These are phyloP conservation scores for Hansenula lynferdii DNA, from an alignment of 1,139 yeast genomes.

Conservation along the genomic window DNA sequence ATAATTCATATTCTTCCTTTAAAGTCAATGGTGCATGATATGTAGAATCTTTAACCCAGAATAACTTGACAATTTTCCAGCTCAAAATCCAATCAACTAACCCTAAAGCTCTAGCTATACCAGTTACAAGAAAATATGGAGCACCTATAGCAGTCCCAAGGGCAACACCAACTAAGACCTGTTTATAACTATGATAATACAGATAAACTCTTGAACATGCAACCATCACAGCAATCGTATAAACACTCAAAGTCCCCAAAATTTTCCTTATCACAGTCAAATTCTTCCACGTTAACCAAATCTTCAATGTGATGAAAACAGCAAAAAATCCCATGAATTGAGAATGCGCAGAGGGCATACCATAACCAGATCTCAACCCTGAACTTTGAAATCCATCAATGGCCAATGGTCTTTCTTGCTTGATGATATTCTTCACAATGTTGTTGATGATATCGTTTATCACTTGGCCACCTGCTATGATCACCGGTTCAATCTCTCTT, in stretches of 20 bases:
- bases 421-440: conserved; percentile 55
- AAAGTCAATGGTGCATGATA: conserved; percentile 34
- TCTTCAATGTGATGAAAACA: conserved; percentile 53
- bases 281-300: conserved; percentile 37
- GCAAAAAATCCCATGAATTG: conserved; percentile 91
- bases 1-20: conserved; percentile 26
- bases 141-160: conserved; percentile 61
- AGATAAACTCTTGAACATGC: conserved; percentile 75
- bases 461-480: conserved; percentile 84
- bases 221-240: conserved; percentile 41
- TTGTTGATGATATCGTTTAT: conserved; percentile 71
- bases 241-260: conserved; percentile 20
- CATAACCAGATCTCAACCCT: conserved; percentile 57
- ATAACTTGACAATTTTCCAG: conserved; percentile 40
- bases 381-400: conserved; percentile 45
- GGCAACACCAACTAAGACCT: conserved; percentile 68
- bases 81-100: conserved; percentile 52
- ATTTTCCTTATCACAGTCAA: conserved; percentile 25
- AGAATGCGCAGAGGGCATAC: conserved; percentile 97
- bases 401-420: conserved; percentile 71
- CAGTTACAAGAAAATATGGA: conserved; percentile 48
- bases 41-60: conserved; percentile 56
- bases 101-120: conserved; percentile 54
- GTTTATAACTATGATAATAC: conserved; percentile 68
- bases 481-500: conserved; percentile 80